phyloP scores from a whole-genome alignment of 2,329 filamentous ascomycete species.

The Neonectria faginata region DNA sequence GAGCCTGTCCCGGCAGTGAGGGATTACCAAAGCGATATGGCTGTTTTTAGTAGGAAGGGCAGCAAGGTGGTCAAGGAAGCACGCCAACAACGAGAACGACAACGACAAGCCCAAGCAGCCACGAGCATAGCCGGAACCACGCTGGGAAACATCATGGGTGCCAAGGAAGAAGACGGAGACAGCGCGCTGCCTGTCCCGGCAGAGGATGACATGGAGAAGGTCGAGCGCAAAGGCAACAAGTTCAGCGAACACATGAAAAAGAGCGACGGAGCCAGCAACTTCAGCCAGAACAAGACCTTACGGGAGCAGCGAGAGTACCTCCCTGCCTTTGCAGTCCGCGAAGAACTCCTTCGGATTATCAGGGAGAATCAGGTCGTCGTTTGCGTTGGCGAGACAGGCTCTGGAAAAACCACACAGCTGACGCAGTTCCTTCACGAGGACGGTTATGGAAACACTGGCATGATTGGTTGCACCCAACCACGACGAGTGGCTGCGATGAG shows the following conservation, averaged over 20 bases:
- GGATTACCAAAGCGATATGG: conserved; percentile 98
- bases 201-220: conserved; percentile 73
- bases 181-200: conserved; percentile 83
- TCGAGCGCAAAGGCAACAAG: conserved; percentile 68
- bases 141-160: conserved; percentile 93
- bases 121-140: conserved; percentile 93
- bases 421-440: conserved; percentile 97
- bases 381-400: conserved; percentile 96
- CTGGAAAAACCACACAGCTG: conserved; percentile 96
- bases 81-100: conserved; percentile 90
- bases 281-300: conserved; percentile 91
- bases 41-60: conserved; percentile 95
- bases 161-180: conserved; percentile 93
- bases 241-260: conserved; percentile 93
- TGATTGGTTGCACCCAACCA: conserved; percentile 97
- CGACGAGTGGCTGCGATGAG: conserved; percentile 98
- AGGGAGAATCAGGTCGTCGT: conserved; percentile 97
- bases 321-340: conserved; percentile 94
- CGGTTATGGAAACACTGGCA: conserved; percentile 85
- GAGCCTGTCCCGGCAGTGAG: conserved; percentile 94
- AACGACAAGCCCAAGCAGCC: conserved; percentile 93
- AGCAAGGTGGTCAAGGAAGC: conserved; percentile 93
- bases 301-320: conserved; percentile 92
- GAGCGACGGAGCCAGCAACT: conserved; percentile 85
- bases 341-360: conserved; percentile 91